These are phyloP conservation scores for Scheffersomyces lignicola DNA, from an alignment of 1,139 yeast species.

Conservation along the genomic window DNA sequence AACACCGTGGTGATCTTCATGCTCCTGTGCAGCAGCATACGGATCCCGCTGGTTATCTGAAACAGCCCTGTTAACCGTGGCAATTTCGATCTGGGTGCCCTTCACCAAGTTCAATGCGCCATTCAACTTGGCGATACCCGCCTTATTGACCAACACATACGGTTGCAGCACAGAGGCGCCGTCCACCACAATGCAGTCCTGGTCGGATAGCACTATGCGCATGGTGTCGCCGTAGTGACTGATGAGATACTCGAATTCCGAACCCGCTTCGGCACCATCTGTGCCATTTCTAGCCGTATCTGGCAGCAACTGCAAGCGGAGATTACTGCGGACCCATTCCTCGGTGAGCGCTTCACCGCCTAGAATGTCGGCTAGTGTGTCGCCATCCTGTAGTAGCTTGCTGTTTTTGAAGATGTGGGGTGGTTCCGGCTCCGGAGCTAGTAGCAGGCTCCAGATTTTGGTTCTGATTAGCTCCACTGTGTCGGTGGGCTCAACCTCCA, in stretches of 20 bases:
- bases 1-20: neutral
- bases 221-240: neutral
- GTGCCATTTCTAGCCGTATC: no score
- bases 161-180: conserved; percentile 33
- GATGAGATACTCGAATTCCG: neutral
- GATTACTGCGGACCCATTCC: no score
- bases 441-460: no score
- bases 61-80: neutral
- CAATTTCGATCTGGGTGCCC: neutral
- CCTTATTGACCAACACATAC: conserved; percentile 36
- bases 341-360: no score
- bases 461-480: no score
- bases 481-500: no score
- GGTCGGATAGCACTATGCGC: neutral
- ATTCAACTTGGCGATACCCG: conserved; percentile 33
- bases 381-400: no score
- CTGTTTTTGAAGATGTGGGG: no score
- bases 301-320: no score
- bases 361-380: no score
- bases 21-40: neutral
- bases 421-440: no score
- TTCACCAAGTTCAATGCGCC: conserved; percentile 10
- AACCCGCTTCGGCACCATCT: no score
- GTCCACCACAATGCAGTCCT: conserved; percentile 43
- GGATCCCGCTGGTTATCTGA: neutral